Percentiles rank a stretch among this genome's conserved stretches.
Evolutionary conservation across 2,329 filamentous ascomycete genomes (phyloP).

Genomic region (Trichocomaceae sp.): DNA sequence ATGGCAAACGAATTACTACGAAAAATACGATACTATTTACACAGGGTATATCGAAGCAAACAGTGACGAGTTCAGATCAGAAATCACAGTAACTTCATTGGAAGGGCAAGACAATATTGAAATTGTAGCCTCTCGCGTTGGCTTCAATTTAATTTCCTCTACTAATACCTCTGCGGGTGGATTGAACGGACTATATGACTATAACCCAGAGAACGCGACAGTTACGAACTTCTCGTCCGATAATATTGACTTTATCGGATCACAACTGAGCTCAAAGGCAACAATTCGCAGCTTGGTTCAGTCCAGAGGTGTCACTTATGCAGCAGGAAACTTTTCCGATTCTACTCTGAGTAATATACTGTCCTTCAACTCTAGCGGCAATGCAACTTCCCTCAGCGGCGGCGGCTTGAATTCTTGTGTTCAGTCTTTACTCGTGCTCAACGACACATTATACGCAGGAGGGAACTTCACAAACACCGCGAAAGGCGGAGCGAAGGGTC

Average conservation of each 20-base stretch:
- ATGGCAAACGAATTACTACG: constrained; percentile 88
- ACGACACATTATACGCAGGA: constrained; percentile 66
- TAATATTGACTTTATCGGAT: constrained; percentile 68
- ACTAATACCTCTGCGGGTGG: constrained; percentile 57
- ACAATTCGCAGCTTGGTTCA: constrained; percentile 63
- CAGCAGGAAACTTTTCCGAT: constrained; percentile 79
- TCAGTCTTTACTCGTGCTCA: constrained; percentile 61
- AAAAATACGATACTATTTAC: constrained; percentile 94
- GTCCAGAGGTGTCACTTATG: constrained; percentile 59
- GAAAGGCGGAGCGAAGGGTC: constrained; percentile 53
- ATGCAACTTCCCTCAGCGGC: constrained; percentile 55
- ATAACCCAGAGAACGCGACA: constrained; percentile 59
- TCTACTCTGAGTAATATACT: constrained; percentile 67
- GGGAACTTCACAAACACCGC: constrained; percentile 75
- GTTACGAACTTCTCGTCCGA: constrained; percentile 63
- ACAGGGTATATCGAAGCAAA: constrained; percentile 75
- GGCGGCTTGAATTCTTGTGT: constrained; percentile 77
- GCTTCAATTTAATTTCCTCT: constrained; percentile 58
- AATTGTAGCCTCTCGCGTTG: constrained; percentile 82
- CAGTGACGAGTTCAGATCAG: constrained; percentile 66
- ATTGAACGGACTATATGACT: constrained; percentile 87
- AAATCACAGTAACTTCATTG: constrained; percentile 68
- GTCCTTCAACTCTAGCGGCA: constrained; percentile 55
- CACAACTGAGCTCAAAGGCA: constrained; percentile 60
- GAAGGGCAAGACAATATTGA: constrained; percentile 57